Conservation (phyloP, 2,329 filamentous ascomycete species). For the Sclerotinia borealis region DNA sequence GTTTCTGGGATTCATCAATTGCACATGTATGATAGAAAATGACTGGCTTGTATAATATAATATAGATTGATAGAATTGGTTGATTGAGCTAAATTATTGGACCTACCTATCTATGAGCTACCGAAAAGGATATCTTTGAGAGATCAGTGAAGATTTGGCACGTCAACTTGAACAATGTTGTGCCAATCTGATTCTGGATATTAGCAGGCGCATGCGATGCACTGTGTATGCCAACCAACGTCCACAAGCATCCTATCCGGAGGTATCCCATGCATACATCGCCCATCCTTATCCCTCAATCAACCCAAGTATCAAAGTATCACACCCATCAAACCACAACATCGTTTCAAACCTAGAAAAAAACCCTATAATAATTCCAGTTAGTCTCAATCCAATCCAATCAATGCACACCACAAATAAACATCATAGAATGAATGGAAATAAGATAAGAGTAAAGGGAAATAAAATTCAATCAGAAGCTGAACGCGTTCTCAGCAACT, state of each 20-base stretch:
- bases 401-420: neutral
- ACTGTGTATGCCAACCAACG: neutral
- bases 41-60: neutral
- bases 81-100: neutral
- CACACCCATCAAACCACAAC: neutral
- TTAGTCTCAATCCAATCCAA: neutral
- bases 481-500: conserved; percentile 14
- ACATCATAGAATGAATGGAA: neutral
- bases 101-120: neutral
- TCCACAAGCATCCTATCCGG: no score
- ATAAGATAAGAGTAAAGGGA: neutral
- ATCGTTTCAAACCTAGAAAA: neutral
- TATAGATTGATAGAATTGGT: neutral
- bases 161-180: neutral
- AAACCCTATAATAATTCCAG: neutral
- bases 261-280: neutral
- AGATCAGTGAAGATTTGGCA: no score
- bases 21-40: neutral
- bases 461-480: conserved; percentile 8
- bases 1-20: neutral
- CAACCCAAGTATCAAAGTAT: no score
- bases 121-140: neutral
- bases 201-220: neutral
- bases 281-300: no score
- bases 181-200: neutral